Base-by-base conservation (phyloP, 306 rosid genomes). In the Vicia faba region DNA sequence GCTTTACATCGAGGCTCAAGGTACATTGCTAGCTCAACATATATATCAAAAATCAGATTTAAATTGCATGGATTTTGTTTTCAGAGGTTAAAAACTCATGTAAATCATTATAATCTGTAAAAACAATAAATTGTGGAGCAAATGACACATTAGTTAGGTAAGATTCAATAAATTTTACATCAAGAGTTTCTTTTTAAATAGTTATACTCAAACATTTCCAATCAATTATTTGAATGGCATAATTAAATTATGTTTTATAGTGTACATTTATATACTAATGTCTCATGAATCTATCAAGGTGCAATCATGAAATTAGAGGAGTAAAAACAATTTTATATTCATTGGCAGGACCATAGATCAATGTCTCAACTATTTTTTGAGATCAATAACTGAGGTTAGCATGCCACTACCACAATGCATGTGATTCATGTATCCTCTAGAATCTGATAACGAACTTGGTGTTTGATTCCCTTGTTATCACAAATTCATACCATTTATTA, bases 401-500 rank as follows among this genome's bases (percentile, higher is more conserved):
- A 61, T 44, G 65, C n/a, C n/a, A n/a, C 79, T 80, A 69, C 25
- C 50, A 35, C 78, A 68, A 19, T 64, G 63, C 53, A 49, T 13
- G 31, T 36, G 58, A 48, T 49, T 51, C n/a, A 8, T 61, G 65
- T 19, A 46, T 72, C 64, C 49, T 11, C 31, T 41, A 5, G 31
- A 43, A 57, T 44, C 66, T 41, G 75, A 67, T 84, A 78, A 75
- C 3, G 71, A 66, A 48, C 67, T 68, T 2, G 82, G 59, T 19
- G 81, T 15, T 68, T 79, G 81, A 79, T 66, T 82, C 71, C 84
- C 96, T 86, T n/a, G n/a, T n/a, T n/a, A n/a, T n/a, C n/a, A n/a
- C n/a, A n/a, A n/a, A n/a, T n/a, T n/a, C n/a, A n/a, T n/a, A n/a
- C n/a, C n/a, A n/a, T n/a, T n/a, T n/a, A n/a, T n/a, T n/a, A n/a